Evolutionary conservation across 176 grass and related monocot species (phyloP), one percentile per base, ranked within the genome.

Genomic region (Olyra latifolia): DNA sequence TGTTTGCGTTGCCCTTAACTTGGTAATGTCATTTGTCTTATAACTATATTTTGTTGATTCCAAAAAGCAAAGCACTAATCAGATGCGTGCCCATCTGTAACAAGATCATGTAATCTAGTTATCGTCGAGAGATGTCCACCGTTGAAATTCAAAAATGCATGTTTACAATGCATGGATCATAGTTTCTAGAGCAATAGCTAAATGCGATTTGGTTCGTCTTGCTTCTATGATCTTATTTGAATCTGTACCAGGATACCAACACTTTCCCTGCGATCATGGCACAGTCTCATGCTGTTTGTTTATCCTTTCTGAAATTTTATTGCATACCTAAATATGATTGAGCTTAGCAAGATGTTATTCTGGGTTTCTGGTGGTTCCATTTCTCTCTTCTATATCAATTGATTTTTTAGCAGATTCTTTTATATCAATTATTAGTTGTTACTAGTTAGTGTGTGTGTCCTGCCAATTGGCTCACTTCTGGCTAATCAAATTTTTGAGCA

Each of bases 121-220:
- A 11, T 72, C 32, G 5, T 61, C 23, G 64, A 67, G 64, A 67
- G 66, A 61, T 74, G 50, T 73, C 60, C 73, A 32, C 49, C 74
- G 19, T 35, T 80, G 68, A 25, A 86, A 74, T 57, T 65, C 41
- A 13, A 57, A 57, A 80, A 53, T 80, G 23, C 64, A 65, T 56
- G 47, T 76, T 85, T 68, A 39, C 14, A 60, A 44, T 85, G 27
- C 62, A 53, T 60, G 43, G 7, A 32, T 58, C 2, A 8, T 35
- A 66, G 9, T 39, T 75, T 50, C 35, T 46, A 39, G 68, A 59
- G 63, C 20, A 66, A 35, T 69, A 79, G 23, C 35, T 45, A 16
- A 80, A 60, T 62, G 43, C 41, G 20, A 47, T 70, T 71, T 71
- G 20, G 2, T 80, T 69, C 35, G 24, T 71, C 29, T 32, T 52